Evolutionary conservation across 1,284 basidiomycete genomes (phyloP), one percentile per base, ranked within the genome.

Genomic region (Fomitopsis schrenkii): DNA sequence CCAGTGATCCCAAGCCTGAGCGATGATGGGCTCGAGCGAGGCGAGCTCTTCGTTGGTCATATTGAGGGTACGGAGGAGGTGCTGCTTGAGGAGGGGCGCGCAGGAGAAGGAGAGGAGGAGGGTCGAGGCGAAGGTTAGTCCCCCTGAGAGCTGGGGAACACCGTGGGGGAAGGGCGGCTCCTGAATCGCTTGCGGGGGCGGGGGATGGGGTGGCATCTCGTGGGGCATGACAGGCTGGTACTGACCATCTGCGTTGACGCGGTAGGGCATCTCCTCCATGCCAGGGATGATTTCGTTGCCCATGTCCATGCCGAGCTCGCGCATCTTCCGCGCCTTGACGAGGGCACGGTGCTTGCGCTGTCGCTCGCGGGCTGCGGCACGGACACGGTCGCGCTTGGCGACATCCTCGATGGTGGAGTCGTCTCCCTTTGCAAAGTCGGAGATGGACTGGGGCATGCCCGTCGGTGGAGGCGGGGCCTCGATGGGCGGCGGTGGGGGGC

Each of bases 1-100:
- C 90, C 90, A 93, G 55, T 87, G 86, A 64, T 93, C 90, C 82
- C 88, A 93, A 26, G 90, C 90, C 57, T 88, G 86, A 3, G 90
- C 90, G 61, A 93, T 88, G 63, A 91, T 79, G 28, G 88, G 87
- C 68, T 93, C 88, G 55, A 93, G 74, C 9, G 86, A 84, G 4
- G 85, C 83, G n/a, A 93, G 80, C 67, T 93, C 90, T 60, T 91
- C 88, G 72, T 84, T 85, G 28, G 87, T 84, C 83, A 93, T 87
- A 63, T 82, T 80, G 44, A 93, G 76, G 4, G 83, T 85, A 54
- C 88, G 83, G 38, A 92, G 74, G 26, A 92, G 77, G 68, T 92
- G 88, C 62, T 85, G 83, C 73, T 91, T 92, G 65, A 91, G 76
- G 45, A 88, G 74, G 9, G 86, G 86, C 0, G 85, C 83, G 67